These are phyloP conservation scores for Telopea speciosissima DNA, from an alignment of 177 flowering plant species.

Conservation along the genomic window DNA sequence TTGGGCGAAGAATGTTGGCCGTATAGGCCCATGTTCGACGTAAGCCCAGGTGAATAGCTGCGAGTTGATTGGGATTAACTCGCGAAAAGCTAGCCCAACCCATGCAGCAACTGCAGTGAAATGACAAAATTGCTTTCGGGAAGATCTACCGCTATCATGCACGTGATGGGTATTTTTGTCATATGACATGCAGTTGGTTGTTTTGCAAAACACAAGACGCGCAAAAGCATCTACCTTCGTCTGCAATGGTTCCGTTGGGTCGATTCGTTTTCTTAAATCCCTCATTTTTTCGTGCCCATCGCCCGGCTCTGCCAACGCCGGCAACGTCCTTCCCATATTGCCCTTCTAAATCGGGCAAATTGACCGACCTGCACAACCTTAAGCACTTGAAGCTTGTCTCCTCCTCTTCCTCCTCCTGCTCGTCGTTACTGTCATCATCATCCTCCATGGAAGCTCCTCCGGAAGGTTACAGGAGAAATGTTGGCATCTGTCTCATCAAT, in stretches of 20 bases:
- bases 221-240: neutral
- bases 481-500: constrained; percentile 75
- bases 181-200: too few relatives aligned
- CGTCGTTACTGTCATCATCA: constrained; percentile 17
- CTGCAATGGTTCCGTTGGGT: constrained; percentile 7
- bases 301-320: neutral
- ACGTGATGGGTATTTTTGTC: too few relatives aligned
- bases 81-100: too few relatives aligned
- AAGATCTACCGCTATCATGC: too few relatives aligned
- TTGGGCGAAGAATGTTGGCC: too few relatives aligned
- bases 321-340: constrained; percentile 3
- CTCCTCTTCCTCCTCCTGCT: constrained; percentile 1
- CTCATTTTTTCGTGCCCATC: neutral
- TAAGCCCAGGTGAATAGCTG: too few relatives aligned
- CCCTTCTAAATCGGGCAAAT: constrained; percentile 10
- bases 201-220: too few relatives aligned
- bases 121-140: too few relatives aligned
- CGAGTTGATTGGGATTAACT: too few relatives aligned
- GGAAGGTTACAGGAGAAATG: constrained; percentile 71
- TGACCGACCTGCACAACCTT: constrained; percentile 4
- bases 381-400: neutral
- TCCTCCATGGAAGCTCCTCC: constrained; percentile 74
- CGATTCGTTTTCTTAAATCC: constrained; percentile 10
- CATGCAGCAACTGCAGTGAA: too few relatives aligned
- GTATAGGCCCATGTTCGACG: too few relatives aligned